Percentiles rank a stretch among this genome's conserved stretches.
Evolutionary conservation across 106 monocot genomes (phyloP).

Genomic region (Iris macrosiphon): DNA sequence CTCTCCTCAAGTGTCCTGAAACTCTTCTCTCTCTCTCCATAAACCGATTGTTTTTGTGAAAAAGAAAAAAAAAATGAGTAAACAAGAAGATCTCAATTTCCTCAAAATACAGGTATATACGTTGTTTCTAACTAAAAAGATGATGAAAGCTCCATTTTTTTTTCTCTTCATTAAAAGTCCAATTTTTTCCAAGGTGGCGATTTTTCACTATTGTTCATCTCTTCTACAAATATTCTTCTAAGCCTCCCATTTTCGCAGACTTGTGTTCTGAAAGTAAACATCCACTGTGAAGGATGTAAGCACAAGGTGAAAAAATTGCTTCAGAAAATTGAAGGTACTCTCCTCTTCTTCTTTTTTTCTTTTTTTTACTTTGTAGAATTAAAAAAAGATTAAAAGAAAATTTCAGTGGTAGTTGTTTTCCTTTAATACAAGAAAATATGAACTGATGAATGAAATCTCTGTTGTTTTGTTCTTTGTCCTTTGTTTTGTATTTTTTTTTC

Average conservation of each 20-base stretch:
- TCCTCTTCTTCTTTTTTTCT: not conserved
- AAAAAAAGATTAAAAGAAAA: not conserved
- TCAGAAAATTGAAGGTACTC: constrained; percentile 45
- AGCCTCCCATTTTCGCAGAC: constrained; percentile 15
- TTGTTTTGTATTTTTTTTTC: not conserved
- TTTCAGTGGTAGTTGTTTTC: too few relatives aligned
- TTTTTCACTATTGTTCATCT: not conserved
- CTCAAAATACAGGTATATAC: constrained; percentile 62
- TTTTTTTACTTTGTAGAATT: too few relatives aligned
- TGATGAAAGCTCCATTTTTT: too few relatives aligned
- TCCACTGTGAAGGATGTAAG: constrained; percentile 64
- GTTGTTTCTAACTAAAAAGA: not conserved
- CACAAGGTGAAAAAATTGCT: constrained; percentile 62
- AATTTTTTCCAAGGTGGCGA: not conserved
- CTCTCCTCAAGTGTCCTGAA: not conserved
- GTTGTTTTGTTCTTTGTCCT: too few relatives aligned
- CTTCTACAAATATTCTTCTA: not conserved
- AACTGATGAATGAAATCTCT: too few relatives aligned
- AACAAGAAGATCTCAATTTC: constrained; percentile 40
- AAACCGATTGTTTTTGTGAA: not conserved
- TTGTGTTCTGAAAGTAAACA: constrained; percentile 54
- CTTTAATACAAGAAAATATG: too few relatives aligned
- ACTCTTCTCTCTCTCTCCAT: not conserved
- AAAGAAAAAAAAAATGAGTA: constrained; percentile 39
- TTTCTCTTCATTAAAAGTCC: not conserved